Conservation (phyloP, 306 rosid species). For the Prunus kanzakura region DNA sequence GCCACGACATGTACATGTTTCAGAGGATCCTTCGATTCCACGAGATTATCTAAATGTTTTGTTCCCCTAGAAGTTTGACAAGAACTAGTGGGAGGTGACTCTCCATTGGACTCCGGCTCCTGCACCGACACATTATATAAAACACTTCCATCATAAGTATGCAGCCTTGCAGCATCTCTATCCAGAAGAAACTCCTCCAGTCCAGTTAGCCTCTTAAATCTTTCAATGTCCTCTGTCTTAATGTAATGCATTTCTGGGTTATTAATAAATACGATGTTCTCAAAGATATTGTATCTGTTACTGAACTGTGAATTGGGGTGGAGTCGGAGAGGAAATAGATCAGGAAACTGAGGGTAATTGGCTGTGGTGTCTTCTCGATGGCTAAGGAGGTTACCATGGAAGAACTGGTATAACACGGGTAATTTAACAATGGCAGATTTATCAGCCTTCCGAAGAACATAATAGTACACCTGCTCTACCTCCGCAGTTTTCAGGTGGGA, state of each 20-base stretch:
- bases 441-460: slow-evolving; percentile 49
- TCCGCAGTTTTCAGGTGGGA: slow-evolving; percentile 39
- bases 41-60: slow-evolving; percentile 24
- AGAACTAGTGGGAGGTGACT: slow-evolving; percentile 15
- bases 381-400: slow-evolving; percentile 35
- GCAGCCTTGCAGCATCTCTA: slow-evolving; percentile 38
- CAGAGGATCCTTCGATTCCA: slow-evolving; percentile 18
- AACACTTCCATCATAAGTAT: slow-evolving; percentile 9
- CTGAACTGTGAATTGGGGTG: slow-evolving; percentile 40
- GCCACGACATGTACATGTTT: slow-evolving; percentile 13
- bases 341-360: slow-evolving; percentile 52
- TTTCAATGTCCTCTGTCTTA: slow-evolving; percentile 47
- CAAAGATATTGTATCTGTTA: slow-evolving; percentile 20
- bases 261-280: slow-evolving; percentile 38
- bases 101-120: slow-evolving; percentile 27
- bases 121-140: neutral
- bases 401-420: slow-evolving; percentile 34
- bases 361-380: slow-evolving; percentile 21
- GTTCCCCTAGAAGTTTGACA: slow-evolving; percentile 11
- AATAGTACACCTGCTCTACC: slow-evolving; percentile 40
- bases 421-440: slow-evolving; percentile 34
- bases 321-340: slow-evolving; percentile 47
- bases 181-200: slow-evolving; percentile 48
- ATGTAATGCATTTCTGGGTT: slow-evolving; percentile 36
- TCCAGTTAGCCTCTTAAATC: slow-evolving; percentile 70